Conservation (phyloP, 305 asterid species). For the Caryopteris hybrid region DNA sequence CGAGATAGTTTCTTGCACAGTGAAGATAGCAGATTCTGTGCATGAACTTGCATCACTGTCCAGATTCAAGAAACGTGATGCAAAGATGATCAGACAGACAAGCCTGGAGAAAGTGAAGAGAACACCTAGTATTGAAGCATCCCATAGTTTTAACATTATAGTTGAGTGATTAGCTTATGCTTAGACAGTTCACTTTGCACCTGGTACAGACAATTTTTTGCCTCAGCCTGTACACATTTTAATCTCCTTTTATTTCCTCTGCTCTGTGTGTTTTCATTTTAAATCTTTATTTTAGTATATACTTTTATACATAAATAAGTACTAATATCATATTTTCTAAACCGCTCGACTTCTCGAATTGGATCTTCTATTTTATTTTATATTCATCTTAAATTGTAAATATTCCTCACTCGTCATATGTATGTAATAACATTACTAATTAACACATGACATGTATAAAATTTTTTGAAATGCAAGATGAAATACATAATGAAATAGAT, state of each 20-base stretch:
- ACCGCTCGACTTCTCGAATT: no score
- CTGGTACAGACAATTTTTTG: slow-evolving; percentile 7
- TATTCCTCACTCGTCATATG: no score
- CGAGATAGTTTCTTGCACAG: slow-evolving; percentile 43
- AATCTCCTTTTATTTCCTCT: not conserved
- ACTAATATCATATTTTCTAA: no score
- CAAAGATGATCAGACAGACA: not conserved
- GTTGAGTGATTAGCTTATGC: slow-evolving; percentile 26
- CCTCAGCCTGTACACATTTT: not conserved
- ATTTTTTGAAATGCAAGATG: no score
- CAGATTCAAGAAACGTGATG: slow-evolving; percentile 32
- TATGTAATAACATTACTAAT: no score
- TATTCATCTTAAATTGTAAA: no score
- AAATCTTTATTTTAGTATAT: not conserved
- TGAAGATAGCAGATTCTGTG: slow-evolving; percentile 41
- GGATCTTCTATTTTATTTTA: no score
- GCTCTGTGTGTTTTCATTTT: not conserved
- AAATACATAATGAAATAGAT: no score
- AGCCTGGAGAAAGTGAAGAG: slow-evolving; percentile 19
- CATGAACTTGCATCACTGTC: slow-evolving; percentile 43
- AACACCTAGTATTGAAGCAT: slow-evolving; percentile 33
- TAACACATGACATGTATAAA: no score
- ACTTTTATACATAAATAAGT: no score
- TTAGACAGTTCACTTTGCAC: no score
- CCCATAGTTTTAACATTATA: slow-evolving; percentile 30